Evolutionary conservation across 495 filamentous ascomycete species (phyloP).

Genomic region (Hypoxylon fragiforme): DNA sequence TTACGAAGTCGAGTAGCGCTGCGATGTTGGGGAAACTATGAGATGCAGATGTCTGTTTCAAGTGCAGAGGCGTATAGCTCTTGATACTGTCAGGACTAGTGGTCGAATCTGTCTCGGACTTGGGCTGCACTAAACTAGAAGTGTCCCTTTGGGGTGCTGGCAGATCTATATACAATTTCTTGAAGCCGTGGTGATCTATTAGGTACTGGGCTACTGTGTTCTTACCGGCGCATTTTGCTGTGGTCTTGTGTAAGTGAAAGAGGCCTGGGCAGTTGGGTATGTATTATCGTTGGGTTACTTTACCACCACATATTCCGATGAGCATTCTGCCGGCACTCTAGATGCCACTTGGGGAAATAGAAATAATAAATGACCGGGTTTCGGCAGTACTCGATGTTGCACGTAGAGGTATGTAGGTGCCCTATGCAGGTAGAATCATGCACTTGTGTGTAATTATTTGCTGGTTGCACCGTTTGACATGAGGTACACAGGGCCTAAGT

Average conservation of each 20-base stretch:
- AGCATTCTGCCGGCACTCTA: slow-evolving; percentile 80
- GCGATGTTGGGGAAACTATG: slow-evolving; percentile 60
- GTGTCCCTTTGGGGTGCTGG: neutral
- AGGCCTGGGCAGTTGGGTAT: slow-evolving; percentile 10
- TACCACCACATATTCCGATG: slow-evolving; percentile 90
- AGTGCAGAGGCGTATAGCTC: slow-evolving; percentile 27
- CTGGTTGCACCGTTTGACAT: too few relatives aligned
- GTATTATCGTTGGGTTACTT: slow-evolving; percentile 30
- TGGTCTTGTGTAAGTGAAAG: slow-evolving; percentile 25
- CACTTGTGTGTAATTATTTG: too few relatives aligned
- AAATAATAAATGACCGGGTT: too few relatives aligned
- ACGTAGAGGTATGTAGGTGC: too few relatives aligned
- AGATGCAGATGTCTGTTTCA: slow-evolving; percentile 32
- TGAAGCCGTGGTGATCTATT: slow-evolving; percentile 75
- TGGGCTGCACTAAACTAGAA: neutral
- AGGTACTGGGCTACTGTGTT: slow-evolving; percentile 82
- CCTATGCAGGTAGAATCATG: too few relatives aligned
- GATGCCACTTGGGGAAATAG: too few relatives aligned
- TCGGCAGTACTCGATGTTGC: too few relatives aligned
- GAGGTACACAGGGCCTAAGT: too few relatives aligned
- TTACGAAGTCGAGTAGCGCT: slow-evolving; percentile 78
- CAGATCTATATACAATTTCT: slow-evolving; percentile 51
- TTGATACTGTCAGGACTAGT: slow-evolving; percentile 13
- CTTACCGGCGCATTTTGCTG: slow-evolving; percentile 91
- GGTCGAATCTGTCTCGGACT: slow-evolving; percentile 41